Conservation (phyloP, 331 rosid genomes). For the Malus hybrid region DNA sequence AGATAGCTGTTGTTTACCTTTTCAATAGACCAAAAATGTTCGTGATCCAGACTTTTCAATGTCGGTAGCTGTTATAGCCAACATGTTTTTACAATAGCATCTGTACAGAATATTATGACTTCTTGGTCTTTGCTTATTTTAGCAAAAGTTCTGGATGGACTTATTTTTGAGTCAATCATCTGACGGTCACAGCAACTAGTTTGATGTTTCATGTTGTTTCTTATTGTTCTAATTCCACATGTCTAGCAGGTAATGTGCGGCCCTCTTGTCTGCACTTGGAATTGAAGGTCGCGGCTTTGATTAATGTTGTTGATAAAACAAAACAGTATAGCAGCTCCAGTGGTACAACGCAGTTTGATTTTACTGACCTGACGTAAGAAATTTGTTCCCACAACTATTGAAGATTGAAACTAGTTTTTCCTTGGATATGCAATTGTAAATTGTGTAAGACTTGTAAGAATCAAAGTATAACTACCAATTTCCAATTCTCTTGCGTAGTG, state of each 20-base stretch:
- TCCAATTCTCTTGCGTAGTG: neutral
- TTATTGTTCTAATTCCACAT: conserved; percentile 8
- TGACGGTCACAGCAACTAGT: neutral
- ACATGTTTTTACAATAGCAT: neutral
- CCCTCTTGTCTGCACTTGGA: conserved; percentile 17
- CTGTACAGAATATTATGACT: neutral
- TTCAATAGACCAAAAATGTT: neutral
- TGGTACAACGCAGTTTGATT: conserved; percentile 42
- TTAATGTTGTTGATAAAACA: conserved; percentile 20
- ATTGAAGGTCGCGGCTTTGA: conserved; percentile 28
- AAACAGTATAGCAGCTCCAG: conserved; percentile 45
- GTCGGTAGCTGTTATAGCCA: neutral
- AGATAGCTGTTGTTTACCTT: neutral
- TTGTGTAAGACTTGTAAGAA: neutral
- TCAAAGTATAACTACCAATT: neutral
- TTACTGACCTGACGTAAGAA: conserved; percentile 83
- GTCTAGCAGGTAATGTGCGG: conserved; percentile 35
- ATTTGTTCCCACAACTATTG: conserved; percentile 7
- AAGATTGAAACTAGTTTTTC: neutral
- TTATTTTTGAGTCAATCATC: neutral
- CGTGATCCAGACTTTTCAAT: neutral
- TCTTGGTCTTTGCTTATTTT: neutral
- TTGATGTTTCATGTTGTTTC: conserved; percentile 5
- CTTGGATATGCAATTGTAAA: conserved; percentile 4
- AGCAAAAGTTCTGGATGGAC: neutral